phyloP scores from a whole-genome alignment of 2,329 filamentous ascomycete genomes.

The Geosmithia flava region DNA sequence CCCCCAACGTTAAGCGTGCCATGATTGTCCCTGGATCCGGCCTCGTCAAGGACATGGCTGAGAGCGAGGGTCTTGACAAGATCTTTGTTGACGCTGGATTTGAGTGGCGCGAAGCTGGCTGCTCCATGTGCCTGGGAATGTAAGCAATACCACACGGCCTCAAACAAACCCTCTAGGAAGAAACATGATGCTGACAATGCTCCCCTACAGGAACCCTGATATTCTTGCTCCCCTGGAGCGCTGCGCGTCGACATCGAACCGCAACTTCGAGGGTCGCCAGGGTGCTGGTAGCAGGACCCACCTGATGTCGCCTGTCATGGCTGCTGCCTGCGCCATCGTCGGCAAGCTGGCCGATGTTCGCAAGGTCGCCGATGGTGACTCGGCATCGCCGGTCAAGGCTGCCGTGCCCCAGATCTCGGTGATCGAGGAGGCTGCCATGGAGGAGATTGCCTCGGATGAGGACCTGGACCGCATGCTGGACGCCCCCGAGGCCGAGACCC shows the following conservation, averaged over 20 bases:
- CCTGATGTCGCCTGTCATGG: constrained; percentile 95
- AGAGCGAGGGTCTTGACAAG: constrained; percentile 84
- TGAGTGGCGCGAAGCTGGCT: constrained; percentile 96
- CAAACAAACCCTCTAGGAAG: neutral
- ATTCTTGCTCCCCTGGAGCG: constrained; percentile 86
- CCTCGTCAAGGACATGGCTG: constrained; percentile 83
- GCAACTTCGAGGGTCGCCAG: constrained; percentile 95
- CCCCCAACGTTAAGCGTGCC: constrained; percentile 79
- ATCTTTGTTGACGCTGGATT: constrained; percentile 88
- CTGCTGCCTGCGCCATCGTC: constrained; percentile 76
- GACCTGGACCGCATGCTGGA: constrained; percentile 42
- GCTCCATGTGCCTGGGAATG: constrained; percentile 97
- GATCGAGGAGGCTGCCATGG: constrained; percentile 15
- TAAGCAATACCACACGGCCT: neutral
- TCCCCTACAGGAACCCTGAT: constrained; percentile 63
- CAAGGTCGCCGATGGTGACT: constrained; percentile 51
- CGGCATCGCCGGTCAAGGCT: constrained; percentile 1
- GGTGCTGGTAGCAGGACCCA: constrained; percentile 86
- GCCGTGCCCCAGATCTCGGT: constrained; percentile 37
- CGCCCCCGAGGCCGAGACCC: constrained; percentile 42
- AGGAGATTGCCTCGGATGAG: constrained; percentile 25
- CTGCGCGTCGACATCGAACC: constrained; percentile 90
- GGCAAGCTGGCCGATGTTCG: constrained; percentile 90
- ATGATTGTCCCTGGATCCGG: constrained; percentile 96
- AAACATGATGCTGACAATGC: neutral